Evolutionary conservation across 192 early-diverging fungal genomes (phyloP), one percentile per base, ranked within the genome.

Genomic region (Entomortierella beljakovae): DNA sequence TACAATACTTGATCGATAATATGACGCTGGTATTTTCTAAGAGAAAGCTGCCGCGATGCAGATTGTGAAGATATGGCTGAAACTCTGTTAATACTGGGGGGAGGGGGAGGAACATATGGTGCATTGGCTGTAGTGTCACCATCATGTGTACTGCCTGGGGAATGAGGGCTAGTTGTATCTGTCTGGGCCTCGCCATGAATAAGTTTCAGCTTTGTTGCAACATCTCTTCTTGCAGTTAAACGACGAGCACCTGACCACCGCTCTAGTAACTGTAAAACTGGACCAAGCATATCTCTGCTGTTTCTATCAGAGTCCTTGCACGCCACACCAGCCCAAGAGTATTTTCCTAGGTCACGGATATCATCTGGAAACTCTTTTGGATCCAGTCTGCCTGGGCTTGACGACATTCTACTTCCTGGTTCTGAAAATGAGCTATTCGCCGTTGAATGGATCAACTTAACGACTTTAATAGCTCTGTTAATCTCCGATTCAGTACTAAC

Each of bases 321-420:
- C 2, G 74, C 61, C 1, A 64, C 74, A 8, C 74, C 74, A 2
- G 66, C 74, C 74, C 74, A 77, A 5, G 74, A 69, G 28, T 64
- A 77, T 29, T 64, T 68, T 4, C 74, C 61, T 13, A 77, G 49
- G 1, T 77, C 74, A 4, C 74, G 74, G 33, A 77, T 50, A 34
- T 77, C 61, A 5, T 57, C 66, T 2, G 49, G 43, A 15, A 59
- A 58, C 25, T 38, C 62, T 16, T 48, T 61, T 35, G 34, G 25
- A n/a, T 43, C 38, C 33, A 61, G 20, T 34, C 52, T 40, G 58
- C 53, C 23, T 9, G 26, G 16, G 22, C 2, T 31, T 18, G 48
- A 34, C 4, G 26, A 15, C 34, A 38, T 23, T 23, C 52, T 59
- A 37, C 42, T 63, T 35, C 35, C 16, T 11, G 22, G 22, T 25